phyloP scores from a whole-genome alignment of 306 rosid species.

The Prunus padus region DNA sequence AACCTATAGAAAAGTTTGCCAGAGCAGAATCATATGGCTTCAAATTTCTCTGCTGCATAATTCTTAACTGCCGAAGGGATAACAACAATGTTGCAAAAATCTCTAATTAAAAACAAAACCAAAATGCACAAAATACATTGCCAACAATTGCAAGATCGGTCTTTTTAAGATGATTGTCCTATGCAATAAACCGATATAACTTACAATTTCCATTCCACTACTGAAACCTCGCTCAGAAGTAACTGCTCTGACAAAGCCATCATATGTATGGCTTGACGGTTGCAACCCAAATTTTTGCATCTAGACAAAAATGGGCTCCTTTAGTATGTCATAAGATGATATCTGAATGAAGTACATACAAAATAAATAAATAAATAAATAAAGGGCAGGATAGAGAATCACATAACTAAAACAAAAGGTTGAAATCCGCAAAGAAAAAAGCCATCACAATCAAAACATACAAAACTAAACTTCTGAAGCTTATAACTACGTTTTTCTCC shows the following conservation, averaged over 20 bases:
- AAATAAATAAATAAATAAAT: neutral
- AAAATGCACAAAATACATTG: neutral
- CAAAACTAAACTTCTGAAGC: constrained; percentile 46
- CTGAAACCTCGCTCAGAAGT: constrained; percentile 46
- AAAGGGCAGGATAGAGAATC: constrained; percentile 32
- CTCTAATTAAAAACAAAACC: neutral
- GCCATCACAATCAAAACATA: constrained; percentile 6
- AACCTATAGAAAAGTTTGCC: constrained; percentile 57
- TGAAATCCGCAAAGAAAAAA: neutral
- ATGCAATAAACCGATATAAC: constrained; percentile 30
- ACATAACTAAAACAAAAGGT: neutral
- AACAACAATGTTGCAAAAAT: neutral
- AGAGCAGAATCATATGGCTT: constrained; percentile 64
- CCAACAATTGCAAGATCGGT: neutral
- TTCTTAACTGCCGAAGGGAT: constrained; percentile 54
- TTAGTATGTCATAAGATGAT: constrained; percentile 34
- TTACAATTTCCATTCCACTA: constrained; percentile 60
- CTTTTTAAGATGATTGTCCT: neutral
- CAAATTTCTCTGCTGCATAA: constrained; percentile 61
- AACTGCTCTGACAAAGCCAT: constrained; percentile 62
- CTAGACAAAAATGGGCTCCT: constrained; percentile 45
- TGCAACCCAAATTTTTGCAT: constrained; percentile 76
- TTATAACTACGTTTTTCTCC: neutral
- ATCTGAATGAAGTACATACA: constrained; percentile 20
- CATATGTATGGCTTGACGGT: constrained; percentile 57